A percentile compares a stretch with the other conserved stretches of the same genome.
Conservation (phyloP, 352 stramenopile genomes). For the Pythium scleroteichum region DNA sequence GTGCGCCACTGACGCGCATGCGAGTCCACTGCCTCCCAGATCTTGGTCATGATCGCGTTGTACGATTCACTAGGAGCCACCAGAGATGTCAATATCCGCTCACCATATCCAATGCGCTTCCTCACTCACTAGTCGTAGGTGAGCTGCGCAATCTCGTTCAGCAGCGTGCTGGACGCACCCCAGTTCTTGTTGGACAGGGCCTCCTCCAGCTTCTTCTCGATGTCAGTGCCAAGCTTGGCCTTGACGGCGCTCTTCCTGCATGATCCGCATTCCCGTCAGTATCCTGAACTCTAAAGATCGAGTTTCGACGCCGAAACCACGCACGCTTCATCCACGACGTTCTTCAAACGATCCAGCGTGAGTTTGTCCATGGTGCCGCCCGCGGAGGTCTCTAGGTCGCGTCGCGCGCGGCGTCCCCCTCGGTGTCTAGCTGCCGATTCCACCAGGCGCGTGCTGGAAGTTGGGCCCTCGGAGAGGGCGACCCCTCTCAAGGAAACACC, state of each 20-base stretch:
- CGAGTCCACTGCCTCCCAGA: constrained; percentile 94
- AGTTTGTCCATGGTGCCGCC: constrained; percentile 73
- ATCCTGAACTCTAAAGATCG: constrained; percentile 5
- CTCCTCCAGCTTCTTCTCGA: constrained; percentile 91
- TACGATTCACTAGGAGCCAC: constrained; percentile 74
- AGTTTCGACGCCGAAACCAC: constrained; percentile 22
- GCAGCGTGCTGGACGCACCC: constrained; percentile 96
- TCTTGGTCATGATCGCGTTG: constrained; percentile 90
- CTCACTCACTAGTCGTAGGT: constrained; percentile 93
- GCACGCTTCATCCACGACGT: constrained; percentile 88
- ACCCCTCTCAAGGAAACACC: constrained; percentile 29
- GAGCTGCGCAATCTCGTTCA: constrained; percentile 98
- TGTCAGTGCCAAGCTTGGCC: constrained; percentile 84
- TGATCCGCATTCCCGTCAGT: background rate
- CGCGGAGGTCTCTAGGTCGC: constrained; percentile 6
- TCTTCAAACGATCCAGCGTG: constrained; percentile 84
- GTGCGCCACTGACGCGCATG: constrained; percentile 93
- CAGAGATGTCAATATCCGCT: background rate
- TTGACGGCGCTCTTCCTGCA: constrained; percentile 84
- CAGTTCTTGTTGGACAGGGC: constrained; percentile 99
- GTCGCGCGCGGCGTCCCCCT: background rate
- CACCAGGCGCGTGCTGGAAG: constrained; percentile 3
- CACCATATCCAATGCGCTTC: background rate
- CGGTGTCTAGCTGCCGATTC: background rate
- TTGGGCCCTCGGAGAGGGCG: constrained; percentile 17